Evolutionary conservation across 179 eudicot species (phyloP).

Genomic region (Corrigiola litoralis): DNA sequence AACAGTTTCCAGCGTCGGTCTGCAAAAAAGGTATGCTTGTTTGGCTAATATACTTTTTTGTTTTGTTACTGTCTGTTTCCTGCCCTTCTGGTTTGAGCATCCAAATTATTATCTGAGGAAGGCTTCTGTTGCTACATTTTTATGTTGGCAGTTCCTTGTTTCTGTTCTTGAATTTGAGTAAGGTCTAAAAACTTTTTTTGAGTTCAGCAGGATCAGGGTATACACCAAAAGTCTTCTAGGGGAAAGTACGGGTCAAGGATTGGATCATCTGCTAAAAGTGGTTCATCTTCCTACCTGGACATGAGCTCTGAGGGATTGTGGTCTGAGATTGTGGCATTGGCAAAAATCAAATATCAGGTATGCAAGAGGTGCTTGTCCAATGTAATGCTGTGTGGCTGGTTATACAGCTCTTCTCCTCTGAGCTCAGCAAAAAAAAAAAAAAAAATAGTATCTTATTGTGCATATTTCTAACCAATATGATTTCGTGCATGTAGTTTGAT

Average conservation of each 20-base stretch:
- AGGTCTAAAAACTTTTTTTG: too few species aligned
- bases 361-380: conserved; percentile 7
- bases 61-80: neutral
- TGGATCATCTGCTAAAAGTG: conserved; percentile 39
- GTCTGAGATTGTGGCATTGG: conserved; percentile 73
- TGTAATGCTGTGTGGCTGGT: too few species aligned
- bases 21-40: conserved; percentile 58
- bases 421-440: too few species aligned
- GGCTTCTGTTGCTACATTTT: too few species aligned
- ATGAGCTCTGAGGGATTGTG: conserved; percentile 70
- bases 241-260: conserved; percentile 45
- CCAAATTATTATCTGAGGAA: neutral
- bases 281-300: conserved; percentile 39
- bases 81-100: neutral
- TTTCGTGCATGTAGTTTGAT: conserved; percentile 57
- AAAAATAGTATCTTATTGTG: too few species aligned
- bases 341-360: conserved; percentile 91
- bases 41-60: neutral
- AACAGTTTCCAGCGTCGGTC: conserved; percentile 34
- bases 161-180: too few species aligned
- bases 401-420: neutral
- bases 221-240: conserved; percentile 49
- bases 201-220: conserved; percentile 58
- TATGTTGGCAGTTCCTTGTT: neutral
- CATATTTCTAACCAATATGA: too few species aligned